A percentile compares a stretch with the other conserved stretches of the same genome.
Evolutionary conservation across 176 grass and related monocot genomes (phyloP).

Genomic region (Eleusine indica): DNA sequence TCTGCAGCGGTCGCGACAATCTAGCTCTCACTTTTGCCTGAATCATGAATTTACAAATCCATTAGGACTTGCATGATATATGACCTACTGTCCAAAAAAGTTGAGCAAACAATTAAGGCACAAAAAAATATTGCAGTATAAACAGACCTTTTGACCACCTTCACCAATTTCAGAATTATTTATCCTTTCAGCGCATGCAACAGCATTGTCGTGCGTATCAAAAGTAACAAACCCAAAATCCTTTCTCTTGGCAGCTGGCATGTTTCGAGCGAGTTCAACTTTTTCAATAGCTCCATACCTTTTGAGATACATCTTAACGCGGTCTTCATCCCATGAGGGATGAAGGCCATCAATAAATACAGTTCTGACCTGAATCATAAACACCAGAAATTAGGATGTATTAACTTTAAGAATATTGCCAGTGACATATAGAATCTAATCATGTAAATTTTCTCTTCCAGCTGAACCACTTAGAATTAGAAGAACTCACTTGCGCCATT

Average conservation of each 20-base stretch:
- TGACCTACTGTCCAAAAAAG: not conserved
- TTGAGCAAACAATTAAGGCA: not conserved
- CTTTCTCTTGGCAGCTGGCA: conserved; percentile 91
- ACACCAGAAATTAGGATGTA: conserved; percentile 40
- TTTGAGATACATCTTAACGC: conserved; percentile 84
- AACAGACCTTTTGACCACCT: conserved; percentile 75
- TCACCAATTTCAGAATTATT: conserved; percentile 65
- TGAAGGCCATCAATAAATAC: conserved; percentile 91
- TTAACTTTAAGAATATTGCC: not conserved
- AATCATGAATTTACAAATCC: conserved; percentile 4
- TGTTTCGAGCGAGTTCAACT: conserved; percentile 92
- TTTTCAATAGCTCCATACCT: conserved; percentile 89
- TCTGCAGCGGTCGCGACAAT: conserved; percentile 78
- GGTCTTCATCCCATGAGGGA: conserved; percentile 86
- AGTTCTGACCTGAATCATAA: conserved; percentile 76
- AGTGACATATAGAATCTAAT: not conserved
- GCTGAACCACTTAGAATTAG: not conserved
- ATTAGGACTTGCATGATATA: conserved; percentile 17
- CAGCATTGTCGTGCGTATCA: conserved; percentile 86
- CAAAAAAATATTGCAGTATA: conserved; percentile 7
- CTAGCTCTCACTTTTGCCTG: conserved; percentile 87
- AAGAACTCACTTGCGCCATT: conserved; percentile 80
- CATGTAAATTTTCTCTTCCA: not conserved
- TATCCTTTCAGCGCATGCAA: conserved; percentile 79
- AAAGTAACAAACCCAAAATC: conserved; percentile 99